These are phyloP conservation scores for Rhodotorula sp. DNA, from an alignment of 1,284 basidiomycete species.

Conservation along the genomic window DNA sequence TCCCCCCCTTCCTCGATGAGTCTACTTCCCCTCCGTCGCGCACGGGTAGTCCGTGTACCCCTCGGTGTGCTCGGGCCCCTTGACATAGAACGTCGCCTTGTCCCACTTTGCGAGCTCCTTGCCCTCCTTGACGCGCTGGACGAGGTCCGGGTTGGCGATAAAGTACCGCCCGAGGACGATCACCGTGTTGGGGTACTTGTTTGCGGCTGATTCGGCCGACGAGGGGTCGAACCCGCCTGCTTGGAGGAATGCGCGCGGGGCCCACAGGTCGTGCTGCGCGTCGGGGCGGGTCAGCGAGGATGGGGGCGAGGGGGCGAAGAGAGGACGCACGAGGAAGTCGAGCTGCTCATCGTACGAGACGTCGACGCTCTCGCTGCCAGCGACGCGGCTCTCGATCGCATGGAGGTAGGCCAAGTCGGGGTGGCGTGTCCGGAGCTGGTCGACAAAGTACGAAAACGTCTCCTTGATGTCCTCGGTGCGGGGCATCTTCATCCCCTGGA, in stretches of 20 bases:
- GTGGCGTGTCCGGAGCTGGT: slow-evolving; percentile 51
- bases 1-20: no score
- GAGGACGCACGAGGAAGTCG: slow-evolving; percentile 35
- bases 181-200: slow-evolving; percentile 51
- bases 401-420: slow-evolving; percentile 63
- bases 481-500: slow-evolving; percentile 40
- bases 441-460: slow-evolving; percentile 48
- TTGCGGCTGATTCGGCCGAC: slow-evolving; percentile 44
- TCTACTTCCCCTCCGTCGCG: slow-evolving; percentile 2
- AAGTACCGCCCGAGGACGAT: slow-evolving; percentile 59
- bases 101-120: slow-evolving; percentile 45
- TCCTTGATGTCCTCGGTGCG: slow-evolving; percentile 46
- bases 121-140: slow-evolving; percentile 52
- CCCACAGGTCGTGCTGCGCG: slow-evolving; percentile 31
- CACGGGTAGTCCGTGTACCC: slow-evolving; percentile 39
- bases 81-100: slow-evolving; percentile 35
- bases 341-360: slow-evolving; percentile 28
- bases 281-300: background rate
- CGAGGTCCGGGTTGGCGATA: slow-evolving; percentile 60
- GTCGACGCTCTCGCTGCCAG: slow-evolving; percentile 32
- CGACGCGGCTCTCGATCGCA: slow-evolving; percentile 47
- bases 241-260: slow-evolving; percentile 23
- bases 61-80: slow-evolving; percentile 22
- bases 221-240: slow-evolving; percentile 51
- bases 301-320: no score